These are phyloP conservation scores for Pyrus hybrid DNA, from an alignment of 331 rosid genomes.

Conservation along the genomic window DNA sequence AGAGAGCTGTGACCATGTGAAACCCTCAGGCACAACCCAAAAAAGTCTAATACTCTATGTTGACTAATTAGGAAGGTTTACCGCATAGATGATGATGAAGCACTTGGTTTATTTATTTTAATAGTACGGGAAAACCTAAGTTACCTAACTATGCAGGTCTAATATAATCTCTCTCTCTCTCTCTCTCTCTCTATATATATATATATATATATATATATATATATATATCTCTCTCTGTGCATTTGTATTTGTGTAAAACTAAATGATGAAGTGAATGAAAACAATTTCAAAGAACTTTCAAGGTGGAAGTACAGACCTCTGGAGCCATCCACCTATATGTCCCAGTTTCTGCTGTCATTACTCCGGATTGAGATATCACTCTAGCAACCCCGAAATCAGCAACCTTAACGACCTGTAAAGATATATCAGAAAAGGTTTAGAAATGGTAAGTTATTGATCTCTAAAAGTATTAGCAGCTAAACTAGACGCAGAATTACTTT, in stretches of 20 bases:
- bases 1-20: not conserved
- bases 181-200: not conserved
- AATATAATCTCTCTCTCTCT: not conserved
- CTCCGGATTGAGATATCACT: constrained; percentile 88
- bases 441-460: not conserved
- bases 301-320: constrained; percentile 48
- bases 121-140: too few species aligned
- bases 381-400: constrained; percentile 99
- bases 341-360: constrained; percentile 99
- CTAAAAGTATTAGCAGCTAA: not conserved
- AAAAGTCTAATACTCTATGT: not conserved
- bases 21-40: not conserved
- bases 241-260: not conserved
- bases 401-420: constrained; percentile 79
- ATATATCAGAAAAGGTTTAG: not conserved
- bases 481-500: not conserved
- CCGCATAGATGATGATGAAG: not conserved
- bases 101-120: too few species aligned
- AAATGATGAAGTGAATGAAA: not conserved
- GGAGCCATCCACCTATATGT: constrained; percentile 99
- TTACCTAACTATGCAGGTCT: too few species aligned
- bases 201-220: too few species aligned
- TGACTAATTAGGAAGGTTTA: not conserved
- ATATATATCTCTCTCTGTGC: not conserved
- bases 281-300: constrained; percentile 8